Evolutionary conservation across 2,329 filamentous ascomycete species (phyloP).

Genomic region (Raffaelea ambrosiae): DNA sequence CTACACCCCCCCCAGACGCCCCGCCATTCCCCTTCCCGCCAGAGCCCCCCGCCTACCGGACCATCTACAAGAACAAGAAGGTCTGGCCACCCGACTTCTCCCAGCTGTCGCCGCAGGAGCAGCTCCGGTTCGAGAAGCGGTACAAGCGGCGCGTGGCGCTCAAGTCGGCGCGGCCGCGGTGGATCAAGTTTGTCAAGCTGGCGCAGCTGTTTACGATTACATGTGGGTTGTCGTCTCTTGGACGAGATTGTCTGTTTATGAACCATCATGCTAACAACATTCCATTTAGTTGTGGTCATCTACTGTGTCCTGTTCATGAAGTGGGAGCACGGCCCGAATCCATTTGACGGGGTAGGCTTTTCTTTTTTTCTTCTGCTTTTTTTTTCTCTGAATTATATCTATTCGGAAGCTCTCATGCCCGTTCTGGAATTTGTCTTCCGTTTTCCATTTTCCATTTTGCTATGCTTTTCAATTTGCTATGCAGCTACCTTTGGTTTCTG

Average conservation of each 20-base stretch:
- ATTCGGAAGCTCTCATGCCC: too few relatives aligned
- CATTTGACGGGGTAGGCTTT: conserved; percentile 40
- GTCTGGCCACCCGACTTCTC: conserved; percentile 72
- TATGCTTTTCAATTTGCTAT: too few relatives aligned
- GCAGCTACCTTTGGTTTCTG: too few relatives aligned
- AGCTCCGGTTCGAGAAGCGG: conserved; percentile 70
- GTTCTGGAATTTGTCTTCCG: too few relatives aligned
- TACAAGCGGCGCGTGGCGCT: conserved; percentile 63
- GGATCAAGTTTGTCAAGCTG: conserved; percentile 57
- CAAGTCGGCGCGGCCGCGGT: conserved; percentile 52
- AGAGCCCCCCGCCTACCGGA: background rate
- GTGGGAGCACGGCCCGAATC: conserved; percentile 35
- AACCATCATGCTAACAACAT: conserved; percentile 1
- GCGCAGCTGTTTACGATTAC: conserved; percentile 52
- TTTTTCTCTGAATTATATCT: background rate
- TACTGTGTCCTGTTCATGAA: conserved; percentile 58
- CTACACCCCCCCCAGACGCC: background rate
- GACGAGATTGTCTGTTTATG: background rate
- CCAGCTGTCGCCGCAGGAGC: conserved; percentile 60
- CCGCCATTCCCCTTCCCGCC: background rate
- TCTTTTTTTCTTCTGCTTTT: background rate
- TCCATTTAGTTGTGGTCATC: conserved; percentile 38
- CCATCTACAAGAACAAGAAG: conserved; percentile 53
- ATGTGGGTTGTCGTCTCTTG: conserved; percentile 30
- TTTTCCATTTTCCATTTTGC: too few relatives aligned